These are phyloP conservation scores for Ascoidea rubescens DNA, from an alignment of 805 yeast genomes.

Conservation along the genomic window DNA sequence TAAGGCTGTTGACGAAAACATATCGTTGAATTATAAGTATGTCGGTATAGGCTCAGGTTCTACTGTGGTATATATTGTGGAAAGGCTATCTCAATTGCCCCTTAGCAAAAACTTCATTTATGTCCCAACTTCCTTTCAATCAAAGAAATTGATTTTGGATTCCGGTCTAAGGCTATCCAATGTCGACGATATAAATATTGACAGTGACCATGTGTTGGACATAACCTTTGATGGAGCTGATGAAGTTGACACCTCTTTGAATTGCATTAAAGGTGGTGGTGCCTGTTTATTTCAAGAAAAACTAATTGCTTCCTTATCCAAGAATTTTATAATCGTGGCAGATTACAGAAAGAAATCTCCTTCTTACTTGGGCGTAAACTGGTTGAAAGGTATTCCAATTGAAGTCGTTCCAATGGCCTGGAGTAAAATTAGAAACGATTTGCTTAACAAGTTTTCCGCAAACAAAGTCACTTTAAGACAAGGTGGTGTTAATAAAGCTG, in stretches of 20 bases:
- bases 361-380: constrained; percentile 51
- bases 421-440: constrained; percentile 55
- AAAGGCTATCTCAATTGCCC: constrained; percentile 64
- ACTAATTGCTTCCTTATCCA: constrained; percentile 72
- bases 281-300: constrained; percentile 96
- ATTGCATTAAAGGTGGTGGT: constrained; percentile 96
- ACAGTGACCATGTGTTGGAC: constrained; percentile 46
- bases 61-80: constrained; percentile 95
- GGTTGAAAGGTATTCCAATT: constrained; percentile 90
- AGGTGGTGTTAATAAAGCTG: constrained; percentile 89
- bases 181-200: constrained; percentile 42
- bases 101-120: constrained; percentile 49
- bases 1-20: constrained; percentile 81
- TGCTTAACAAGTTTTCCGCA: constrained; percentile 40
- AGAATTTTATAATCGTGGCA: constrained; percentile 75
- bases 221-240: constrained; percentile 98
- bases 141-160: constrained; percentile 68
- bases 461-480: constrained; percentile 52
- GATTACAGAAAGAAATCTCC: constrained; percentile 78
- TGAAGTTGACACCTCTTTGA: constrained; percentile 71
- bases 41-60: constrained; percentile 96
- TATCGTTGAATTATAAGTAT: constrained; percentile 46
- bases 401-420: constrained; percentile 89
- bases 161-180: constrained; percentile 70
- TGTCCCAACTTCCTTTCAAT: constrained; percentile 95